Evolutionary conservation across 352 stramenopile genomes (phyloP), one percentile per base, ranked within the genome.

Genomic region (Phytophthora ohioensis): DNA sequence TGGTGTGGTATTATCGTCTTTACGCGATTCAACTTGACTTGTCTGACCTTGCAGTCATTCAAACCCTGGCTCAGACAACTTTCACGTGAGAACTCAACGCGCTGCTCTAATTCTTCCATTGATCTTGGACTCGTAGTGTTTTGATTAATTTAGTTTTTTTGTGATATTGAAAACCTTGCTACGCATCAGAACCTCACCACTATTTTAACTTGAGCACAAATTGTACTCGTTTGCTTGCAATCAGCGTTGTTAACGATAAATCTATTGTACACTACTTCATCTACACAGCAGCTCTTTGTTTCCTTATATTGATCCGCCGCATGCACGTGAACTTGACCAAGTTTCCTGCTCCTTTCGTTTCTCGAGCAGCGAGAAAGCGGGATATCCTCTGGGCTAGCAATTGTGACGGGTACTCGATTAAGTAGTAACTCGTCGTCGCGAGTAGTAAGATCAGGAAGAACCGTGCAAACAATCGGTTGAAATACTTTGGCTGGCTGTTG

Each of bases 401-500:
- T 48, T 87, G 82, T 3, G 79, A 87, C 45, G 80, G 80, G 46
- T 79, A 75, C 71, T 91, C 80, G 34, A 91, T 34, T 11, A 80
- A 5, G 13, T 79, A 60, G 55, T 84, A 88, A 1, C 67, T 74
- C 31, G 59, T 41, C 0, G 79, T 80, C 31, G 74, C 66, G 6
- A 88, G 57, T 31, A 70, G 38, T n/a, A 76, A 55, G 15, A 79
- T 35, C 21, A 86, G 65, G 9, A 62, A 69, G 39, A 85, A 73
- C 12, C 64, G 41, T 3, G 71, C 59, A 35, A 82, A 81, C 51
- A 85, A 67, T 30, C 64, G 66, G 53, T 90, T 70, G 39, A 82
- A 83, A 15, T 64, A 69, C 45, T 81, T 76, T 0, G 36, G 35
- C 68, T 85, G 71, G 3, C 21, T 13, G 31, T 43, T 53, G 32